Base-by-base conservation (phyloP, 2,329 filamentous ascomycete genomes). In the Colletotrichum agaves region DNA sequence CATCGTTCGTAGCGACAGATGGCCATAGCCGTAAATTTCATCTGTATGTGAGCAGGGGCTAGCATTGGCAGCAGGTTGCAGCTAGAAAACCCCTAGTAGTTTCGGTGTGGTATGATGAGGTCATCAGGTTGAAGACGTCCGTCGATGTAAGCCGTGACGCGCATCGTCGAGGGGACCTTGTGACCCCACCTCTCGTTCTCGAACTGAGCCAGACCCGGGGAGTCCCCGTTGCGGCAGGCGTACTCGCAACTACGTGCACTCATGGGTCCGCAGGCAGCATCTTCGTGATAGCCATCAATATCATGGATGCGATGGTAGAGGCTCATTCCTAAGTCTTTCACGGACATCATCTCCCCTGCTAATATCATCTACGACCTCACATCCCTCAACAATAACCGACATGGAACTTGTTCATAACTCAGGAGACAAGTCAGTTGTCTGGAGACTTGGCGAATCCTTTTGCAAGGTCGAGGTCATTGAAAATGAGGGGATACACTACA, bases 101-200 rank as follows among this genome's bases (percentile, higher is more conserved):
- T 23, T 23, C 21, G 21, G 21, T 23, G 21, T 23, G 21, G 21
- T 23, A 71, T 55, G 12, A 62, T 69, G 39, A 71, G 17, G 39
- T 69, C 63, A 35, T 71, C 70, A 7, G 70, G 41, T 21, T 69
- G 69, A 19, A 71, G 61, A 3, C 19, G 43, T 12, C 60, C 70
- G 23, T 71, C 70, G 17, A 67, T 60, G 61, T 70, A 71, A 8
- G 68, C 57, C 37, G 59, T 70, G 33, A 70, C 59, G 19, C 59
- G 61, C 57, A 71, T 50, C 15, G 58, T 56, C 41, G 68, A 66
- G 15, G 70, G 70, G 12, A 71, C 68, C 61, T 62, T 60, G 53
- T 69, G 64, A 21, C 64, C 70, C 64, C 61, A 70, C 3, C 59
- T 61, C 8, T 58, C 64, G 23, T 62, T 61, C 39, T 56, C 61